These are phyloP conservation scores for Ascomycota sp. DNA, from an alignment of 2,329 filamentous ascomycete species.

Conservation along the genomic window DNA sequence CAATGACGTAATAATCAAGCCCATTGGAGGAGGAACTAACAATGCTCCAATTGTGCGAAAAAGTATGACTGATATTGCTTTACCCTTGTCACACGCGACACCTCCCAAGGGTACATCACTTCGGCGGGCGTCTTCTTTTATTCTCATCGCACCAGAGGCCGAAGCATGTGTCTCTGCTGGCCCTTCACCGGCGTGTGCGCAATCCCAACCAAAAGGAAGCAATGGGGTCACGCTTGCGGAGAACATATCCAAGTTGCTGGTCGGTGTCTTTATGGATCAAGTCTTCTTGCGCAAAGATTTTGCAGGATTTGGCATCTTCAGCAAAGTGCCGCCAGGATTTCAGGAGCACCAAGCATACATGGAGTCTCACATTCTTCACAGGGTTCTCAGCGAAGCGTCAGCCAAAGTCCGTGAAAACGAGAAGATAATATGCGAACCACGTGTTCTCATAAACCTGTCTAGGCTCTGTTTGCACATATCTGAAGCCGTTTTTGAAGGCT, in stretches of 20 bases:
- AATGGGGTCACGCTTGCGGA: slow-evolving; percentile 52
- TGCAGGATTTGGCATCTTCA: slow-evolving; percentile 59
- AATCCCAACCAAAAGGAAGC: slow-evolving; percentile 24
- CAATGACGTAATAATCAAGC: slow-evolving; percentile 61
- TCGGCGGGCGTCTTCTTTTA: slow-evolving; percentile 70
- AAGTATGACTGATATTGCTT: slow-evolving; percentile 27
- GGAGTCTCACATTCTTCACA: slow-evolving; percentile 66
- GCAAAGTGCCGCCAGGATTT: slow-evolving; percentile 78
- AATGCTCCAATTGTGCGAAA: slow-evolving; percentile 53
- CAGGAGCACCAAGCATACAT: slow-evolving; percentile 90
- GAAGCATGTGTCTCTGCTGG: slow-evolving; percentile 31
- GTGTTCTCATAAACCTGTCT: slow-evolving; percentile 66
- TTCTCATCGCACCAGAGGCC: slow-evolving; percentile 56
- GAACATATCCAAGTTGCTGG: slow-evolving; percentile 51
- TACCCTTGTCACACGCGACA: slow-evolving; percentile 23
- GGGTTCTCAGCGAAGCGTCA: slow-evolving; percentile 47
- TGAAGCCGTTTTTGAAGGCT: slow-evolving; percentile 85
- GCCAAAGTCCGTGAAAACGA: slow-evolving; percentile 49
- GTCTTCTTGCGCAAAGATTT: slow-evolving; percentile 76
- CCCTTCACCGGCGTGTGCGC: slow-evolving; percentile 13
- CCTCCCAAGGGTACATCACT: slow-evolving; percentile 37
- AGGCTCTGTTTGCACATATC: slow-evolving; percentile 61
- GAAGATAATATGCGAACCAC: slow-evolving; percentile 54
- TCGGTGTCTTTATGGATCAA: slow-evolving; percentile 68
- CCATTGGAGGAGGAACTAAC: slow-evolving; percentile 34